Evolutionary conservation across 164 flowering plant species (phyloP).

Genomic region (Protea cynaroides): DNA sequence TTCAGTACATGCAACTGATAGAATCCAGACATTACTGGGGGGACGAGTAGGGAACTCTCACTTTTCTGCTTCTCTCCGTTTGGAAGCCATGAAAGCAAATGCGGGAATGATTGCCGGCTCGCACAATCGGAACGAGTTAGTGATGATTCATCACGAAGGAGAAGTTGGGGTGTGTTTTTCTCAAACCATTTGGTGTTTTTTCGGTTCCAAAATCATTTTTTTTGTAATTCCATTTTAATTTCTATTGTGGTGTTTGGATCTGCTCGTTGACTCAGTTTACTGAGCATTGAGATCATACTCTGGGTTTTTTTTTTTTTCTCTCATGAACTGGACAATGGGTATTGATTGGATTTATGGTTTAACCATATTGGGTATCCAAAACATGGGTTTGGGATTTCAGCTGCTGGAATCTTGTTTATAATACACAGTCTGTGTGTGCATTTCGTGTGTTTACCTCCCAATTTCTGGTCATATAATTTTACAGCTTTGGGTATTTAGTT

Average conservation of each 20-base stretch:
- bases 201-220: not conserved
- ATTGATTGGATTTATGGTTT: not conserved
- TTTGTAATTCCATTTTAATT: not conserved
- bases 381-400: not conserved
- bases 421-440: not conserved
- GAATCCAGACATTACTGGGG: not conserved
- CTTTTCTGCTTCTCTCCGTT: not conserved
- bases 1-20: not conserved
- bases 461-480: too few species aligned
- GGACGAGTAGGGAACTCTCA: not conserved
- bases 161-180: constrained; percentile 58
- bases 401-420: constrained; percentile 3
- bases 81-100: constrained; percentile 56
- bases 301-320: not conserved
- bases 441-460: not conserved
- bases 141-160: constrained; percentile 77
- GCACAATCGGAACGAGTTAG: constrained; percentile 69
- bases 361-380: not conserved
- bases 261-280: constrained; percentile 3
- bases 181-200: constrained; percentile 1
- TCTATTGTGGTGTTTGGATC: constrained; percentile 11
- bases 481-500: too few species aligned
- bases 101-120: constrained; percentile 95
- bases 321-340: constrained; percentile 7
- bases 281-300: constrained; percentile 4